These are phyloP conservation scores for Trichoderma sp. DNA, from an alignment of 2,329 filamentous ascomycete species.

Conservation along the genomic window DNA sequence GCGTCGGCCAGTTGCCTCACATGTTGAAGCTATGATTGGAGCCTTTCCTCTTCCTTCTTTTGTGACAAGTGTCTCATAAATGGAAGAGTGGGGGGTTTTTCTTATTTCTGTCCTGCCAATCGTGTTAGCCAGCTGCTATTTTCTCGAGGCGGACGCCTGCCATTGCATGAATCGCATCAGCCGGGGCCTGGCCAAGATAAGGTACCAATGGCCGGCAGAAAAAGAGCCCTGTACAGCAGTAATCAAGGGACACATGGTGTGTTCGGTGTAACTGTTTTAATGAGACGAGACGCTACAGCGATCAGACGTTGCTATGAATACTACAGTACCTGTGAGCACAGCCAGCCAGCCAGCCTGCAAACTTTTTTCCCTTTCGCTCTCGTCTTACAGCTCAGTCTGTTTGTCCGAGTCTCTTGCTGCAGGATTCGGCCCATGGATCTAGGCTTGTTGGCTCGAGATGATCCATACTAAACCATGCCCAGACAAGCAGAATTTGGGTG, in stretches of 20 bases:
- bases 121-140: slow-evolving; percentile 2
- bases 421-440: background rate
- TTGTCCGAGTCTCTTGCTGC: background rate
- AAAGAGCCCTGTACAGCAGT: background rate
- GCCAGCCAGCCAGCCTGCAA: background rate
- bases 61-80: slow-evolving; percentile 9
- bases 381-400: background rate
- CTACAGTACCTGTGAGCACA: background rate
- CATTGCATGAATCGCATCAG: slow-evolving; percentile 14
- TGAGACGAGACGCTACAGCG: background rate
- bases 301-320: background rate
- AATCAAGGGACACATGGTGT: background rate
- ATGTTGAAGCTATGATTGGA: background rate
- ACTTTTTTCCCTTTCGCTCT: background rate
- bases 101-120: slow-evolving; percentile 15
- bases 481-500: background rate
- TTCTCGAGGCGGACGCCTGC: background rate
- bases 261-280: background rate
- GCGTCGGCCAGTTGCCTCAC: background rate
- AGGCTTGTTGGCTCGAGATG: background rate
- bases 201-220: slow-evolving; percentile 1
- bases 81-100: background rate
- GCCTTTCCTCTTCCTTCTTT: background rate
- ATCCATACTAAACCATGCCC: background rate
- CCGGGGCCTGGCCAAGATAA: slow-evolving; percentile 6